A percentile compares a stretch with the other conserved stretches of the same genome.
phyloP scores from a whole-genome alignment of 2,329 filamentous ascomycete species.

The Hypoxylon rubiginosum region DNA sequence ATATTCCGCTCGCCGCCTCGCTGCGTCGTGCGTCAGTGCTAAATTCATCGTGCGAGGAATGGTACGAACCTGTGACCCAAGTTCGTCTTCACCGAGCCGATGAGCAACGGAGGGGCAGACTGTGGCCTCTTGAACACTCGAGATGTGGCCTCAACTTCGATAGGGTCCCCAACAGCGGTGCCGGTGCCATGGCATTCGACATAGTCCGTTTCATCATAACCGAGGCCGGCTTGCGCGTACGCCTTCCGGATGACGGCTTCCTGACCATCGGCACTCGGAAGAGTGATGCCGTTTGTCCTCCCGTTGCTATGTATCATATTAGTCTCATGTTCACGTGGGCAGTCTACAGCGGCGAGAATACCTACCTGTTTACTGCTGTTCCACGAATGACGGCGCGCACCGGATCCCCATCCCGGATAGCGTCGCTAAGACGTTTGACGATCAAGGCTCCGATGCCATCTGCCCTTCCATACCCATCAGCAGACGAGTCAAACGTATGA shows the following conservation, averaged over 20 bases:
- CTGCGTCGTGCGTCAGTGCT: too few relatives aligned
- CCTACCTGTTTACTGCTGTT: slow-evolving; percentile 35
- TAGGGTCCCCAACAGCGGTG: slow-evolving; percentile 42
- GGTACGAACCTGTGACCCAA: too few relatives aligned
- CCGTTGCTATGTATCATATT: slow-evolving; percentile 54
- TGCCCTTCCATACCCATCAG: slow-evolving; percentile 65
- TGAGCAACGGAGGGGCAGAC: slow-evolving; percentile 21
- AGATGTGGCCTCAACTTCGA: too few relatives aligned
- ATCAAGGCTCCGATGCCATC: slow-evolving; percentile 62
- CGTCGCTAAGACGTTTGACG: slow-evolving; percentile 59
- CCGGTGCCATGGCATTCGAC: slow-evolving; percentile 51
- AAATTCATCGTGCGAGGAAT: too few relatives aligned
- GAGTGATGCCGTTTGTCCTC: slow-evolving; percentile 59
- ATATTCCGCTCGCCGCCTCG: slow-evolving; percentile 39
- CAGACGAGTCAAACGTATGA: slow-evolving; percentile 58
- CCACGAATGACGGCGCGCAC: too few relatives aligned
- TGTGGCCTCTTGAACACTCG: too few relatives aligned
- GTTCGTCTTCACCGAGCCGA: slow-evolving; percentile 25
- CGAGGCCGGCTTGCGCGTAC: slow-evolving; percentile 52
- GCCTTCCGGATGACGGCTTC: slow-evolving; percentile 52
- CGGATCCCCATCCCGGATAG: slow-evolving; percentile 49
- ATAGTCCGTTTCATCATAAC: slow-evolving; percentile 42
- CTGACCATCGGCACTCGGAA: slow-evolving; percentile 57
- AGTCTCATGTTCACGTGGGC: too few relatives aligned
- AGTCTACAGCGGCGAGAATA: too few relatives aligned